Conservation (phyloP, 2,329 filamentous ascomycete species). For the Bretziella fagacearum region DNA sequence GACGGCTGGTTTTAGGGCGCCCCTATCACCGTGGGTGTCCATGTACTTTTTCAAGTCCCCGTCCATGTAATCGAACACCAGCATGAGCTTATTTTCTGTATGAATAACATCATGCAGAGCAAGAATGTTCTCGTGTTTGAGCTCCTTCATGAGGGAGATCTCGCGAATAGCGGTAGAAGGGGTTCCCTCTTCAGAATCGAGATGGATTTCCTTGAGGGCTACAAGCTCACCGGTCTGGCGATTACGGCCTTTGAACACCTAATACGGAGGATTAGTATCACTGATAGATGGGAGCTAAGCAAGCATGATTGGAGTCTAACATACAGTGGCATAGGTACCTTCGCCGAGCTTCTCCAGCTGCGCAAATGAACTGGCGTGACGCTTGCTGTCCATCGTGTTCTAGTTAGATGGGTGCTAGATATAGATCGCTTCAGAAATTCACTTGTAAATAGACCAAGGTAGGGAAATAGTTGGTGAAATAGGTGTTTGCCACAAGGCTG, state of each 20-base stretch:
- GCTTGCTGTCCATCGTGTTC: conserved; percentile 65
- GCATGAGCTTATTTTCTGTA: conserved; percentile 98
- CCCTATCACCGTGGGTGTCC: conserved; percentile 80
- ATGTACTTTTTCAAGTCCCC: conserved; percentile 97
- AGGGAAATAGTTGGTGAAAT: too few relatives aligned
- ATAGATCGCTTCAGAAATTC: too few relatives aligned
- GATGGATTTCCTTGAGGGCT: conserved; percentile 94
- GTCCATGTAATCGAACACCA: conserved; percentile 98
- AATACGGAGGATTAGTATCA: not conserved
- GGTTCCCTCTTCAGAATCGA: conserved; percentile 95
- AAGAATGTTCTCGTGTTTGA: conserved; percentile 98
- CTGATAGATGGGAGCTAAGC: too few relatives aligned
- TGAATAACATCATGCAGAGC: conserved; percentile 96
- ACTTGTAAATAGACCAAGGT: too few relatives aligned
- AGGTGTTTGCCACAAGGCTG: not conserved
- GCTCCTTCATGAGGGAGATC: conserved; percentile 97
- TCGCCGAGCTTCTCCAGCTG: conserved; percentile 98
- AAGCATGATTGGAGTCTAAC: too few relatives aligned
- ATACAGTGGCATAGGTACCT: conserved; percentile 93
- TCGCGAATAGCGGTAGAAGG: conserved; percentile 95
- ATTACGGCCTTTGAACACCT: conserved; percentile 98
- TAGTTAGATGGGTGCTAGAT: not conserved
- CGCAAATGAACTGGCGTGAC: conserved; percentile 93
- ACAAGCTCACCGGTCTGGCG: conserved; percentile 93
- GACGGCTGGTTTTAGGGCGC: conserved; percentile 69